A percentile compares a stretch with the other conserved stretches of the same genome.
Evolutionary conservation across 2,329 filamentous ascomycete species (phyloP).

Genomic region (Colletotrichum scovillei): DNA sequence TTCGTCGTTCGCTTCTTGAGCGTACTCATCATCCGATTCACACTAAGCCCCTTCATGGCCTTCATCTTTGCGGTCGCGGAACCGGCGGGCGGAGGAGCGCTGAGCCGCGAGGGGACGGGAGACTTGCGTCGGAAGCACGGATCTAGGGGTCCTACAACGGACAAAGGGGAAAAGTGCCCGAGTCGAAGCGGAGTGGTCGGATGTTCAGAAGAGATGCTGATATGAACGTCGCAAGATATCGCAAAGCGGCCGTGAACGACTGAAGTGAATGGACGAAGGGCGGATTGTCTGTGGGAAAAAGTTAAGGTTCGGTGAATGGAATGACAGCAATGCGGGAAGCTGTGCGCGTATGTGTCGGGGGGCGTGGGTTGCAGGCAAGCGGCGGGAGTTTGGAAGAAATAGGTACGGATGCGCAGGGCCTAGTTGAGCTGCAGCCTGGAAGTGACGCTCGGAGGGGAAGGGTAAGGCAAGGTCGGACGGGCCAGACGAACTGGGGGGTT

Average conservation of each 20-base stretch:
- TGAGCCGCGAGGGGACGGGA: not conserved
- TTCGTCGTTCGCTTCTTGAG: constrained; percentile 59
- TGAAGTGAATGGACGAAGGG: not conserved
- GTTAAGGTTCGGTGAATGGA: constrained; percentile 1
- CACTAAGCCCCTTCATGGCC: constrained; percentile 64
- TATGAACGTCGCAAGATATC: not conserved
- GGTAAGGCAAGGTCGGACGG: constrained; percentile 9
- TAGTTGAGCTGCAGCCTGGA: constrained; percentile 32
- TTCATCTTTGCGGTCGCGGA: constrained; percentile 46
- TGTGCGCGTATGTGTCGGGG: not conserved
- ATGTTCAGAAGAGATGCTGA: not conserved
- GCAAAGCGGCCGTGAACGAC: not conserved
- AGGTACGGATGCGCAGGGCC: constrained; percentile 10
- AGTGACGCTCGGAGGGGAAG: constrained; percentile 34
- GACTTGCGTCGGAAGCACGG: not conserved
- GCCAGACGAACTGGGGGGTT: constrained; percentile 34
- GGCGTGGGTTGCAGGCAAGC: constrained; percentile 2
- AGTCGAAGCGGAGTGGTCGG: not conserved
- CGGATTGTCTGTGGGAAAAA: not conserved
- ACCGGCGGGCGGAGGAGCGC: not conserved
- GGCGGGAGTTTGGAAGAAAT: constrained; percentile 13
- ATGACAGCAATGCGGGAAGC: constrained; percentile 5
- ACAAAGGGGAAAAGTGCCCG: not conserved
- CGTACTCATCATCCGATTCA: constrained; percentile 67
- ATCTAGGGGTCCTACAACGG: not conserved